These are phyloP conservation scores for Leishmania guyanensis DNA, from an alignment of 208 protist genomes.

Conservation along the genomic window DNA sequence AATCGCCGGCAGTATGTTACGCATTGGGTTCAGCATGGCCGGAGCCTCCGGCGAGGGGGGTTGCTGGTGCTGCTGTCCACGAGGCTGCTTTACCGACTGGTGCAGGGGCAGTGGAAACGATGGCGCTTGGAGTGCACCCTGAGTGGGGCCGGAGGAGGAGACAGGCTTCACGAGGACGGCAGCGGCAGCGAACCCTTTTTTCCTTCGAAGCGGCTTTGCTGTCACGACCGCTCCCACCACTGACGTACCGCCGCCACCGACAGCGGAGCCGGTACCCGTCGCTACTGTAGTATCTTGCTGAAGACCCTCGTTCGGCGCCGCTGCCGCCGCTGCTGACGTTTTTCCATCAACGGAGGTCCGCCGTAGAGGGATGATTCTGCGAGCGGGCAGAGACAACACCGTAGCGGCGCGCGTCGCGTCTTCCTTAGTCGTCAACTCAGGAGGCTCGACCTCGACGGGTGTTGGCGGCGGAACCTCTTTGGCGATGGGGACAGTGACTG, in stretches of 20 bases:
- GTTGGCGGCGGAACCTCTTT: neutral
- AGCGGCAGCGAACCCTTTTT: conserved; percentile 25
- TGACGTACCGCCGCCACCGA: neutral
- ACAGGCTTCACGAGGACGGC: conserved; percentile 14
- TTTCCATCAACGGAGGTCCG: neutral
- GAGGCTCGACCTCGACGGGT: neutral
- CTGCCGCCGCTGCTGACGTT: neutral
- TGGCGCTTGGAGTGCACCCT: neutral
- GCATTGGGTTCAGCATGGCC: conserved; percentile 12
- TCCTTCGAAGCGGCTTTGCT: conserved; percentile 3
- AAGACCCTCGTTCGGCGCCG: neutral
- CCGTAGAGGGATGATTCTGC: neutral
- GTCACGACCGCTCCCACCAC: neutral
- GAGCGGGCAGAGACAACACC: neutral
- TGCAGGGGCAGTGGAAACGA: neutral
- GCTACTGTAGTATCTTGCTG: neutral
- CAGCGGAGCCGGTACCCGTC: neutral
- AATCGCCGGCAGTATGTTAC: conserved; percentile 23
- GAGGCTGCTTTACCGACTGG: neutral
- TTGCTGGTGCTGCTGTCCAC: conserved; percentile 4
- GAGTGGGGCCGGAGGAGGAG: conserved; percentile 5
- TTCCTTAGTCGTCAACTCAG: conserved; percentile 5
- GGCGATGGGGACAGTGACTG: neutral
- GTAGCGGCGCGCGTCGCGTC: neutral
- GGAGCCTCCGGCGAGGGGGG: neutral